Conservation (phyloP, 202 grass and related monocot genomes). For the Panicum virgatum region DNA sequence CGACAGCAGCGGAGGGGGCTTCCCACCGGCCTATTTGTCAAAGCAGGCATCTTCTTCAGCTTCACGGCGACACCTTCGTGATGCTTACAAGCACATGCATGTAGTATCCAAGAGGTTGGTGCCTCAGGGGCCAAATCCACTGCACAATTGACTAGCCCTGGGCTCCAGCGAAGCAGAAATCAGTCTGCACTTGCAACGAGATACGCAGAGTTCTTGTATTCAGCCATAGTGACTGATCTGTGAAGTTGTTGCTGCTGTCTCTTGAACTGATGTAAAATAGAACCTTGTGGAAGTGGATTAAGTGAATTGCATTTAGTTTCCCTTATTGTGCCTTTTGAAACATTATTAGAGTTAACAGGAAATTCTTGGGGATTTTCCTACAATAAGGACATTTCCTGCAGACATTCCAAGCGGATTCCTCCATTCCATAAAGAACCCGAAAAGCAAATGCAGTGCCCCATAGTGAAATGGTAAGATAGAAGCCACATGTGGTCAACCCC, state of each 20-base stretch:
- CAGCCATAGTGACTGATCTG: neutral
- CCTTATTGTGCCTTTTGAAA: neutral
- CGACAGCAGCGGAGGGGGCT: neutral
- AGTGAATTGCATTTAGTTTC: neutral
- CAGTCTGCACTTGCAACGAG: neutral
- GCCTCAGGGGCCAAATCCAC: slow-evolving; percentile 92
- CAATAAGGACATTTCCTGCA: neutral
- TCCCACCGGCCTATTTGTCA: slow-evolving; percentile 24
- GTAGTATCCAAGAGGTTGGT: slow-evolving; percentile 75
- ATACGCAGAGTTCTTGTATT: neutral
- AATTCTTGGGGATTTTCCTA: neutral
- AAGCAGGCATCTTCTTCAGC: neutral
- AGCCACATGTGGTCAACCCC: too few species aligned
- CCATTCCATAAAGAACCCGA: neutral
- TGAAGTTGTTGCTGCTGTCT: neutral
- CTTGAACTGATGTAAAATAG: neutral
- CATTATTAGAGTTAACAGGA: too few species aligned
- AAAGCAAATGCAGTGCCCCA: neutral
- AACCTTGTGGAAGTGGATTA: neutral
- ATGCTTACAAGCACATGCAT: slow-evolving; percentile 29
- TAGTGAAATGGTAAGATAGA: too few species aligned
- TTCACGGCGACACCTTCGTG: slow-evolving; percentile 10
- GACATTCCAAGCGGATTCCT: neutral
- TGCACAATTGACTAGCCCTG: slow-evolving; percentile 71
- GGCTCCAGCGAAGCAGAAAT: neutral